Evolutionary conservation across 257 asterid genomes (phyloP), one percentile per base, ranked within the genome.

Genomic region (Orobanche coerulescens): DNA sequence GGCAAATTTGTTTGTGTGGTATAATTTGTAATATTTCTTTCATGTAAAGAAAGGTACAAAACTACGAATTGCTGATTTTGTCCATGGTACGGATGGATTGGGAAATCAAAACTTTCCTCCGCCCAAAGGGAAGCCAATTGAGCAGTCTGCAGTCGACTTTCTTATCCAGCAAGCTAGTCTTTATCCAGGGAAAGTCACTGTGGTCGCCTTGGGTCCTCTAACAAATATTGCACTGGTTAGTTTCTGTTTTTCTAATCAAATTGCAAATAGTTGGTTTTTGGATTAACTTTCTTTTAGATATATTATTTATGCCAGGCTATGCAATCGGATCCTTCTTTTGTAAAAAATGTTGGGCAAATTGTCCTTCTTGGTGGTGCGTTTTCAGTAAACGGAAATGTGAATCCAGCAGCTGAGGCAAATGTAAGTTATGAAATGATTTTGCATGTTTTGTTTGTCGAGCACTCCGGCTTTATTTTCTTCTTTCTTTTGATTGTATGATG

Each of bases 341-440:
- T 62, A 18, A 77, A 84, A 74, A 88, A 86, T 25, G 82, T 92
- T 31, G 84, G 84, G 48, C 96, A 88, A 78, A 88, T 92, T 68
- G 85, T 84, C 71, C 62, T 92, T 78, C 98, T 92, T 67, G 96
- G 98, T 70, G 98, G 98, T 67, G 94, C 98, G 24, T 92, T 92
- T 81, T 80, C 95, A 39, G 95, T 92, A 43, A 92, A 92, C 44
- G 96, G 98, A 72, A 92, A 92, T 61, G 98, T 88, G 39, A 92
- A 92, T 78, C 95, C 98, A 6, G 96, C 98, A 70, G 90, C 98
- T 8, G 98, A 92, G 78, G 98, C 98, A 37, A 92, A 92, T 79
- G 98, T 92, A 64, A 76, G 84, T 78, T 61, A 8, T 72, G 67
- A 16, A 61, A 47, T 56, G 13, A 18, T 58, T 22, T 30, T n/a